phyloP scores from a whole-genome alignment of 75 land plant species.

The Adiantum capillusveneris region DNA sequence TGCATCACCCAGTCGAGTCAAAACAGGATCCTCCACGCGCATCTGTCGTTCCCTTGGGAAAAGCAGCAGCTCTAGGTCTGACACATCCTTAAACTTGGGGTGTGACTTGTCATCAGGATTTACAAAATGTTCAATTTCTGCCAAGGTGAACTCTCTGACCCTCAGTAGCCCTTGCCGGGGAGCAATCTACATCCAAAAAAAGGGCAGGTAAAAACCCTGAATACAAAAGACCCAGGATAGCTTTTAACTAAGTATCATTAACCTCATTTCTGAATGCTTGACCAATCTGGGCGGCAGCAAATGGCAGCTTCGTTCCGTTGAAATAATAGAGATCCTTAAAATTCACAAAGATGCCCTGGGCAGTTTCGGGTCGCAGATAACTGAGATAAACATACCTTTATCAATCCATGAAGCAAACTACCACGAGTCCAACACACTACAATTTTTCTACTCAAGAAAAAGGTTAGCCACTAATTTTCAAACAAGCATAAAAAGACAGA shows the following conservation, averaged over 20 bases:
- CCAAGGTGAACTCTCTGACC: conserved; percentile 89
- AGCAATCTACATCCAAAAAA: conserved; percentile 52
- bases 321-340: conserved; percentile 83
- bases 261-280: conserved; percentile 98
- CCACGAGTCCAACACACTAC: too few relatives aligned
- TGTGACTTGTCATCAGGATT: conserved; percentile 91
- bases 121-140: conserved; percentile 98
- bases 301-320: conserved; percentile 85
- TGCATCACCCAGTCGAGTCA: conserved; percentile 62
- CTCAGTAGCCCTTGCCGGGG: conserved; percentile 90
- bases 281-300: conserved; percentile 97
- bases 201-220: not conserved
- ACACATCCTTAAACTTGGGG: conserved; percentile 76
- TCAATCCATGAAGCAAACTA: too few relatives aligned
- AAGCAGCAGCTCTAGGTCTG: conserved; percentile 64
- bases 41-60: conserved; percentile 79
- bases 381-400: conserved; percentile 19
- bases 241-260: not conserved
- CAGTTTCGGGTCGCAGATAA: conserved; percentile 95
- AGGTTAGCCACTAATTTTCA: too few relatives aligned
- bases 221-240: not conserved
- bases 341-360: conserved; percentile 97
- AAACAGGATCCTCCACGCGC: conserved; percentile 47
- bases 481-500: too few relatives aligned
- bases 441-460: too few relatives aligned